A percentile compares a stretch with the other conserved stretches of the same genome.
These are phyloP conservation scores for Colletotrichum gigasporum DNA, from an alignment of 2,329 filamentous ascomycete species.

Conservation along the genomic window DNA sequence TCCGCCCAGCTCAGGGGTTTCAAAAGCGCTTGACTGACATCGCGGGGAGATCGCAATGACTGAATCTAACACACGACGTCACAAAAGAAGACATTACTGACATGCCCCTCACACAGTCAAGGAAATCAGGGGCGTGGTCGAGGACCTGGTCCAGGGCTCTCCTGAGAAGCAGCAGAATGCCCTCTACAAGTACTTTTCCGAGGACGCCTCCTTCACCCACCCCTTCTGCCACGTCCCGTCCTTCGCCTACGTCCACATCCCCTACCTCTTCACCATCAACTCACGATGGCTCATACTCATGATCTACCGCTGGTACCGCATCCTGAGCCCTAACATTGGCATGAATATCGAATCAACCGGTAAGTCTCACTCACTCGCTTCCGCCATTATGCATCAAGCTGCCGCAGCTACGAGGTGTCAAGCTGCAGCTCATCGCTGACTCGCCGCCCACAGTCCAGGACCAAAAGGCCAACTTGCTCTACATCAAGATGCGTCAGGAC, in stretches of 20 bases:
- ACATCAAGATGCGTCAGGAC: conserved; percentile 76
- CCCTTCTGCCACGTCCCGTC: conserved; percentile 78
- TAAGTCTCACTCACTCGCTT: conserved; percentile 38
- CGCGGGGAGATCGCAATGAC: too few relatives aligned
- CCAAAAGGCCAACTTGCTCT: conserved; percentile 61
- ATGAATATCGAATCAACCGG: conserved; percentile 70
- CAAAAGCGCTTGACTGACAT: too few relatives aligned
- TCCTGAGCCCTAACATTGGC: conserved; percentile 78
- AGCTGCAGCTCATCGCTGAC: background rate
- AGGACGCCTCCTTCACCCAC: conserved; percentile 77
- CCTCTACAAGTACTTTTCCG: conserved; percentile 78
- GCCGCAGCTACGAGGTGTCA: too few relatives aligned
- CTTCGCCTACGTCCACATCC: conserved; percentile 53
- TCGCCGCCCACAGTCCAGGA: conserved; percentile 26
- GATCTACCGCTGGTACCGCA: conserved; percentile 87
- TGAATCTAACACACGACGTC: too few relatives aligned
- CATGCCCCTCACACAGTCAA: conserved; percentile 43
- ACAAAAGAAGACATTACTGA: conserved; percentile 10
- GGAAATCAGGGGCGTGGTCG: conserved; percentile 75
- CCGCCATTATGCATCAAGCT: too few relatives aligned
- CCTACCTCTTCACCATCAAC: conserved; percentile 53
- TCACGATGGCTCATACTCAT: conserved; percentile 73
- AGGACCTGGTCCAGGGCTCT: conserved; percentile 72
- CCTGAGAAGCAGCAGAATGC: conserved; percentile 72
- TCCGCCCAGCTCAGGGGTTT: background rate